Percentiles rank a stretch among this genome's conserved stretches.
Evolutionary conservation across 2,329 filamentous ascomycete species (phyloP).

Genomic region (Colletotrichum sp.): DNA sequence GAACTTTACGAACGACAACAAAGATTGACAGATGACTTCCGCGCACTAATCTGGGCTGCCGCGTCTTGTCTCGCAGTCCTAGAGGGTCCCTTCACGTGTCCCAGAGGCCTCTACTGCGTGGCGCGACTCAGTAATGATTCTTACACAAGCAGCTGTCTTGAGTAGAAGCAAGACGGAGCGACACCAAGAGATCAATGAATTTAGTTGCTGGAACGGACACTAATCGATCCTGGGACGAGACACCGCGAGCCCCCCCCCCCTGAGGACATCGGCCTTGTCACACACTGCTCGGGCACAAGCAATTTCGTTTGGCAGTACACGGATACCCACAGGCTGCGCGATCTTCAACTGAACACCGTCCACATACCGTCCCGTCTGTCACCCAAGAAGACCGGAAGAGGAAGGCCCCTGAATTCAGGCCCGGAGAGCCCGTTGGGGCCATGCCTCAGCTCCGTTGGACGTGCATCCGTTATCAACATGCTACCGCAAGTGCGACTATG

Average conservation of each 20-base stretch:
- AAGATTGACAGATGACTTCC: not conserved
- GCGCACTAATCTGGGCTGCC: not conserved
- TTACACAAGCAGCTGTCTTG: not conserved
- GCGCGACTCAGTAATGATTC: not conserved
- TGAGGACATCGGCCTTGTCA: not conserved
- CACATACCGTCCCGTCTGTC: not conserved
- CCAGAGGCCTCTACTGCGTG: not conserved
- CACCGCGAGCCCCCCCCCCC: not conserved
- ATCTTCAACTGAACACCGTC: not conserved
- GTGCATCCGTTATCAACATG: not conserved
- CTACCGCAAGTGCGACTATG: not conserved
- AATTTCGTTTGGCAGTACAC: slow-evolving; percentile 15
- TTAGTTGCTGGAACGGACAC: not conserved
- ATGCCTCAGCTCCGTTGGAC: not conserved
- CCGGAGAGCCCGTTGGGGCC: not conserved
- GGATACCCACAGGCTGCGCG: not conserved
- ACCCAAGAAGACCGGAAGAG: not conserved
- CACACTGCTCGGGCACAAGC: slow-evolving; percentile 7
- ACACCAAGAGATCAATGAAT: not conserved
- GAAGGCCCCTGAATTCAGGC: not conserved
- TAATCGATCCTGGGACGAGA: not conserved
- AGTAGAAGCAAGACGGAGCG: not conserved
- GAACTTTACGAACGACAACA: not conserved
- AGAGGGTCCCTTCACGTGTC: not conserved
- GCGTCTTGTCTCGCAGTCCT: not conserved